Evolutionary conservation across 2,329 filamentous ascomycete species (phyloP), one percentile per base, ranked within the genome.

Genomic region (Rhytidhysteron rufulum): DNA sequence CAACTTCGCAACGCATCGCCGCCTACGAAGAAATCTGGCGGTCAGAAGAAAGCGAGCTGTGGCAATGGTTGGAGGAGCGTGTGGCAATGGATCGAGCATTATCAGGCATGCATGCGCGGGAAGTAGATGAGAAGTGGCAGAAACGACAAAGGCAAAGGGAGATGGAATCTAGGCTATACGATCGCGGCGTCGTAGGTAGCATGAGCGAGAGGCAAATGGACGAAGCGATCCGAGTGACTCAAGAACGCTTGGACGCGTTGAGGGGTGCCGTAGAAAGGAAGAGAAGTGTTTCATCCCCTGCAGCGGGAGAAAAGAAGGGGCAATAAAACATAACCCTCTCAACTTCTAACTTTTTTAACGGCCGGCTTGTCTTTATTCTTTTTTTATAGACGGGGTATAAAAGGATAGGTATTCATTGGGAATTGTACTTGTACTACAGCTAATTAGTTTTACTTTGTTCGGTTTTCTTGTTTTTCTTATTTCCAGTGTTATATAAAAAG

Each of bases 1-100:
- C 67, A 1, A 58, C 70, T 3, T 77, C 86, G 0, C 82, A 90
- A 40, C 79, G 89, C 5, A 69, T 89, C 13, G 82, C 85, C 2
- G 88, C 87, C 0, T 97, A 96, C 61, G 90, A 97, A 51, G 87
- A 95, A 66, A 85, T 97, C 58, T 98, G 91, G 90, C 77, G 82
- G 25, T 74, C 80, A 30, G 88, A 96, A 63, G 90, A 96, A 61
- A 88, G 80, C 49, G 88, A 93, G 54, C 70, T 96, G 8, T 96
- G 90, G 90, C 83, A 87, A 42, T 96, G 90, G 90, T 71, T 96
- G 4, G 90, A 96, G 63, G 87, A 95, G 54, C 78, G 90, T 15
- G 83, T 88, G 2, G 85, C 88, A 2, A 70, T 93, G 60, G 84
- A 88, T 41, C 70, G 72, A 4, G 58, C 70, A 34, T 54, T 63